Conservation (phyloP, 2,329 filamentous ascomycete species). For the Hypoxylon sp. region DNA sequence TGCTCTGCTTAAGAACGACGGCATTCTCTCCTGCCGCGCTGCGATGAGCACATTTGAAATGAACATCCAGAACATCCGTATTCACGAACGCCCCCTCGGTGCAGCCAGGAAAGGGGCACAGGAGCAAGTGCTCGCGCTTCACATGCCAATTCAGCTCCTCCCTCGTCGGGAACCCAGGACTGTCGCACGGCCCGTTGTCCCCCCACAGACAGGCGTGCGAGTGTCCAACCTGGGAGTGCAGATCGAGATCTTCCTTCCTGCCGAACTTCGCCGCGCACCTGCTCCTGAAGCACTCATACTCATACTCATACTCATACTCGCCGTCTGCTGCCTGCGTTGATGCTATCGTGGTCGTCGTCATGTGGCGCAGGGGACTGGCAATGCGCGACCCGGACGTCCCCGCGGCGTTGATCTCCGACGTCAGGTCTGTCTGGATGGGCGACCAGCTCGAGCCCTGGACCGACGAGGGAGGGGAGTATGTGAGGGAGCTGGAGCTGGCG, state of each 20-base stretch:
- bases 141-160: conserved; percentile 55
- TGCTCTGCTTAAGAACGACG: conserved; percentile 28
- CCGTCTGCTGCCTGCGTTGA: too few species aligned
- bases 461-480: conserved; percentile 29
- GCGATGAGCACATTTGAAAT: conserved; percentile 50
- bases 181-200: conserved; percentile 44
- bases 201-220: conserved; percentile 53
- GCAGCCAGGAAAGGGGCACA: conserved; percentile 53
- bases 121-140: conserved; percentile 54
- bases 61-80: conserved; percentile 48
- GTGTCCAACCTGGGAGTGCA: conserved; percentile 43
- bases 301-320: neutral
- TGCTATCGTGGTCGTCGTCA: conserved; percentile 2
- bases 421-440: conserved; percentile 33
- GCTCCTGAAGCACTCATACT: conserved; percentile 2
- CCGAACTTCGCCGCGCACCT: conserved; percentile 2
- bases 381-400: conserved; percentile 18
- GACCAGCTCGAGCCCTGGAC: conserved; percentile 36
- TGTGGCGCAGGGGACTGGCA: conserved; percentile 37
- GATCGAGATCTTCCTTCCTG: conserved; percentile 17
- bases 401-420: conserved; percentile 17
- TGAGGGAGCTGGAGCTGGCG: conserved; percentile 28
- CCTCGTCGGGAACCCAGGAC: conserved; percentile 49
- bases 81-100: conserved; percentile 49
- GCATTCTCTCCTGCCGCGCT: conserved; percentile 19